Evolutionary conservation across 2,329 filamentous ascomycete genomes (phyloP).

Genomic region (Ilyonectria robusta): DNA sequence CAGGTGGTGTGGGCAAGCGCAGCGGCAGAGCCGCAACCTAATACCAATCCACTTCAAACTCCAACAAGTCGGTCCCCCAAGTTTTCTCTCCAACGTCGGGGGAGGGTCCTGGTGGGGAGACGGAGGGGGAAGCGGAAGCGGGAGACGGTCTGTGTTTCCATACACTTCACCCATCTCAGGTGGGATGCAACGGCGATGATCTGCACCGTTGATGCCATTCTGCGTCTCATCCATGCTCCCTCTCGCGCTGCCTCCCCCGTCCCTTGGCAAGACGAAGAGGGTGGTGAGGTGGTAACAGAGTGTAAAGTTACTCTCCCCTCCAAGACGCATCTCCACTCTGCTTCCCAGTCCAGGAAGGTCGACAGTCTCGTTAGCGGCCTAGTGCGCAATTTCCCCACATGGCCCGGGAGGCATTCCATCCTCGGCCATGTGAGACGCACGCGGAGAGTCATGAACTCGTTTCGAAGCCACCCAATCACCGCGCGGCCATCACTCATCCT

Average conservation of each 20-base stretch:
- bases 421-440: constrained; percentile 13
- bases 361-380: not conserved
- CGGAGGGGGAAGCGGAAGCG: not conserved
- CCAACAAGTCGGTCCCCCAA: not conserved
- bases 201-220: too few relatives aligned
- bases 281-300: not conserved
- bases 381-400: constrained; percentile 24
- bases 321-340: constrained; percentile 13
- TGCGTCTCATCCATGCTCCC: not conserved
- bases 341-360: not conserved
- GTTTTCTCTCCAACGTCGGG: not conserved
- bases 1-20: not conserved
- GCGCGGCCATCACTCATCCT: constrained; percentile 6
- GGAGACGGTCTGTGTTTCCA: not conserved
- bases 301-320: not conserved
- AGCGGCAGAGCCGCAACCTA: constrained; percentile 27
- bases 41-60: constrained; percentile 11
- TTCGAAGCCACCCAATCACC: constrained; percentile 14
- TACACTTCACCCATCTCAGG: not conserved
- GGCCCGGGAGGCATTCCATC: constrained; percentile 8
- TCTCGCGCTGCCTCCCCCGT: too few relatives aligned
- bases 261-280: not conserved
- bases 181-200: not conserved
- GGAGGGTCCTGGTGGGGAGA: constrained; percentile 10
- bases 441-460: constrained; percentile 15